phyloP scores from a whole-genome alignment of 108 stramenopile species.

The Bacterosira constricta region DNA sequence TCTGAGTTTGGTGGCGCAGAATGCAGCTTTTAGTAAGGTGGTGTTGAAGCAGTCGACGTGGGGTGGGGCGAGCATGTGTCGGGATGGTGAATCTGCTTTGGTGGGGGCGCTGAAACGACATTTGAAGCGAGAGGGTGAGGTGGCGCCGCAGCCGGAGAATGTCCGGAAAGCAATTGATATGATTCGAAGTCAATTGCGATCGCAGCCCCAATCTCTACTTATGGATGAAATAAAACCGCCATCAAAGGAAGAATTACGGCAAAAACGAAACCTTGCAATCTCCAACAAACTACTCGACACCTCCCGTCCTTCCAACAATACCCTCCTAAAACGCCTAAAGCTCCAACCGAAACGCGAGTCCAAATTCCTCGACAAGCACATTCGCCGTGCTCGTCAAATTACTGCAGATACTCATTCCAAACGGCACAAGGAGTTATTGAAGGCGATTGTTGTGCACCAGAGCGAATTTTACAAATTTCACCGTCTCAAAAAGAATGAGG shows the following conservation, averaged over 20 bases:
- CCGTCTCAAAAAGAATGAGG: slow-evolving; percentile 58
- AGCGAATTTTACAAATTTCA: slow-evolving; percentile 85
- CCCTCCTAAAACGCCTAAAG: slow-evolving; percentile 63
- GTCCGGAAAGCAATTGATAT: slow-evolving; percentile 11
- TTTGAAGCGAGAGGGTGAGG: background rate
- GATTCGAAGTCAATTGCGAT: slow-evolving; percentile 31
- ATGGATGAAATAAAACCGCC: background rate
- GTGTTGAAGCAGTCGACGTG: slow-evolving; percentile 1
- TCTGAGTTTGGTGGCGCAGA: too few relatives aligned
- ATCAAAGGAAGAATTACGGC: slow-evolving; percentile 23
- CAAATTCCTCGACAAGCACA: slow-evolving; percentile 71
- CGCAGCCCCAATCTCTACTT: slow-evolving; percentile 2
- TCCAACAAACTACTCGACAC: slow-evolving; percentile 56
- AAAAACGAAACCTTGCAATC: slow-evolving; percentile 15
- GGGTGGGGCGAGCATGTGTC: slow-evolving; percentile 24
- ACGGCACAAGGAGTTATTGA: slow-evolving; percentile 76
- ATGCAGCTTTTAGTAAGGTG: too few relatives aligned
- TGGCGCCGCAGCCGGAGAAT: slow-evolving; percentile 3
- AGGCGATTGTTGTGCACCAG: slow-evolving; percentile 64
- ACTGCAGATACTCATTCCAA: slow-evolving; percentile 67
- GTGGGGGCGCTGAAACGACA: slow-evolving; percentile 10
- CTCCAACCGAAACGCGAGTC: slow-evolving; percentile 77
- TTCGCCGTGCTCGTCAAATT: slow-evolving; percentile 66
- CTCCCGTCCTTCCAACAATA: slow-evolving; percentile 38
- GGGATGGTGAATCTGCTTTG: slow-evolving; percentile 26